Evolutionary conservation across 202 grass and related monocot species (phyloP).

Genomic region (Bolboschoenoplectus hybrid): DNA sequence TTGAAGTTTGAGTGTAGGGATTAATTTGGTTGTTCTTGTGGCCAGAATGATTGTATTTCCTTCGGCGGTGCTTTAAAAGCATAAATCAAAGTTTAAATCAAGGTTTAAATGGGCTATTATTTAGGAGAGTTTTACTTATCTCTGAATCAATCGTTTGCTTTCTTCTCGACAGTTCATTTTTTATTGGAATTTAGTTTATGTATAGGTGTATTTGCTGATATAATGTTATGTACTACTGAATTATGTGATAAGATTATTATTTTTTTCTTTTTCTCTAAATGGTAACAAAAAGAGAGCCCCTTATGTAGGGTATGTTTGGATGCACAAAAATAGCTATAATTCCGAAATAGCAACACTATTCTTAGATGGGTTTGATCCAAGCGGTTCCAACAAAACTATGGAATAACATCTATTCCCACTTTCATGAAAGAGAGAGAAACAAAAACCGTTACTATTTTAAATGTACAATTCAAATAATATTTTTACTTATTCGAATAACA

Average conservation of each 20-base stretch:
- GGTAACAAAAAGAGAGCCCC: neutral
- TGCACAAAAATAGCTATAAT: too few species aligned
- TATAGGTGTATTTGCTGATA: constrained; percentile 19
- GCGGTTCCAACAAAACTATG: too few species aligned
- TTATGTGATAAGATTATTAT: constrained; percentile 9
- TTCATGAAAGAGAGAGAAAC: too few species aligned
- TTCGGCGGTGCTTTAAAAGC: neutral
- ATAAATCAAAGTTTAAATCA: neutral
- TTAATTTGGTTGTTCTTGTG: constrained; percentile 5
- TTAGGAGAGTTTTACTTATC: neutral
- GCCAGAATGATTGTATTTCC: neutral
- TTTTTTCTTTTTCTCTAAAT: neutral
- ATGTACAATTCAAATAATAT: too few species aligned
- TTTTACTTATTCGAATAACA: too few species aligned
- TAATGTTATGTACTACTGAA: neutral
- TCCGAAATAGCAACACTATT: too few species aligned
- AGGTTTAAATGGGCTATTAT: constrained; percentile 13
- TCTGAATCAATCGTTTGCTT: neutral
- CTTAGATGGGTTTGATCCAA: too few species aligned
- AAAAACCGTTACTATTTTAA: too few species aligned
- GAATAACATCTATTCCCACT: too few species aligned
- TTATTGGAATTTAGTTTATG: constrained; percentile 3
- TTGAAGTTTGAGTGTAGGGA: neutral
- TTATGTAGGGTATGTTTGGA: neutral
- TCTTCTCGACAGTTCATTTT: neutral